Evolutionary conservation across 2,329 filamentous ascomycete genomes (phyloP).

Genomic region (Microdochium bolleyi): DNA sequence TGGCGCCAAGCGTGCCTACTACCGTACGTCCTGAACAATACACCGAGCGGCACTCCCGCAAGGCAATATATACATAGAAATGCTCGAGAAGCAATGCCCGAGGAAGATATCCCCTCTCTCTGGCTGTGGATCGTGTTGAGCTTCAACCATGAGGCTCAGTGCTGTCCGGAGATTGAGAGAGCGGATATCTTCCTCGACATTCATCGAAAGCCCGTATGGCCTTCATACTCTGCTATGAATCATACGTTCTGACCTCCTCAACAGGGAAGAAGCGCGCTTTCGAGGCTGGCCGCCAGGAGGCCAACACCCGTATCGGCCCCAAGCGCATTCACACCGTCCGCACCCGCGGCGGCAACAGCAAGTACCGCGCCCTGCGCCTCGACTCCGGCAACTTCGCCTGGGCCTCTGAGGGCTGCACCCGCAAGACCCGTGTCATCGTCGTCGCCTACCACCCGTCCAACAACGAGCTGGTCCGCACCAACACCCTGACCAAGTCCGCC

Average conservation of each 20-base stretch:
- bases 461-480: constrained; percentile 99
- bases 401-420: constrained; percentile 95
- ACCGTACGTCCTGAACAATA: constrained; percentile 55
- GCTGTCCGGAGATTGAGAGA: background rate
- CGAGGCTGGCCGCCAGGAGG: constrained; percentile 98
- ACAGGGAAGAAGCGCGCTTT: constrained; percentile 94
- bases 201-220: constrained; percentile 62
- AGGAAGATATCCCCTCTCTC: background rate
- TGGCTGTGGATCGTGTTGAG: background rate
- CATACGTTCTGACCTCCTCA: constrained; percentile 71
- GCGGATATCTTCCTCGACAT: background rate
- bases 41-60: constrained; percentile 9
- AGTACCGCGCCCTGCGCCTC: constrained; percentile 98
- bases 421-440: constrained; percentile 98
- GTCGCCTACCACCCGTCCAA: constrained; percentile 99
- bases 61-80: constrained; percentile 32
- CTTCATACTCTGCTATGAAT: constrained; percentile 23
- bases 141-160: constrained; percentile 3
- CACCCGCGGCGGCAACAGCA: constrained; percentile 97
- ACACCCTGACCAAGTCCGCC: constrained; percentile 98
- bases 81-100: constrained; percentile 22
- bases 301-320: constrained; percentile 97
- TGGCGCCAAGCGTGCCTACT: constrained; percentile 94
- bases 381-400: constrained; percentile 99
- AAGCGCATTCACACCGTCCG: constrained; percentile 97